Conservation (phyloP, 2,329 filamentous ascomycete species). For the Beauveria rudraprayagi region DNA sequence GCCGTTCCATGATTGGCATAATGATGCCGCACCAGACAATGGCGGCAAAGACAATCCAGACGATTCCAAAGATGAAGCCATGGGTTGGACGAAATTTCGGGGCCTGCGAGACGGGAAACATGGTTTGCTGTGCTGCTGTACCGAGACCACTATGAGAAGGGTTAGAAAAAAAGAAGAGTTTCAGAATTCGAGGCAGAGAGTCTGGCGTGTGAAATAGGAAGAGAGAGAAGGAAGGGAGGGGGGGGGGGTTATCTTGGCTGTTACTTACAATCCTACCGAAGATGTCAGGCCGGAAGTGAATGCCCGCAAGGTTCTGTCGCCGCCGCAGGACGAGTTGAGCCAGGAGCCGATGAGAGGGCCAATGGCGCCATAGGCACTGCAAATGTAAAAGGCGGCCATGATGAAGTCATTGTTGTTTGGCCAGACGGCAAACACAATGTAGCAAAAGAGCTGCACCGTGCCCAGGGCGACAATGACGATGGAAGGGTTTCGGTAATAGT, state of each 20-base stretch:
- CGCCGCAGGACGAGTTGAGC: conserved; percentile 8
- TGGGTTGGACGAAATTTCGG: conserved; percentile 1
- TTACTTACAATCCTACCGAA: conserved; percentile 11
- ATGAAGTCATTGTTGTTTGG: neutral
- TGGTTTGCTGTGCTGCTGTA: conserved; percentile 4
- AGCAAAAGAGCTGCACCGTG: conserved; percentile 4
- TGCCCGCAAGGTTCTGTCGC: conserved; percentile 5
- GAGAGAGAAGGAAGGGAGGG: too few relatives aligned
- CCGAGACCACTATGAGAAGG: neutral
- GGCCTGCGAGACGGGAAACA: conserved; percentile 5
- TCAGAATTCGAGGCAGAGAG: too few relatives aligned
- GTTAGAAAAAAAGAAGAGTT: too few relatives aligned
- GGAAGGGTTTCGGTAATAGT: conserved; percentile 1
- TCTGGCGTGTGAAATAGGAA: too few relatives aligned
- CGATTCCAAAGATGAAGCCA: conserved; percentile 5
- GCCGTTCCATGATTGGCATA: neutral
- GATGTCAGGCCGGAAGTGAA: conserved; percentile 1
- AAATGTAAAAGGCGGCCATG: conserved; percentile 5
- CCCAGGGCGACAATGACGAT: neutral
- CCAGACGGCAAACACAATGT: conserved; percentile 2
- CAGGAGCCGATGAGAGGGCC: conserved; percentile 5
- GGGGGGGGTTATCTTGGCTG: too few relatives aligned
- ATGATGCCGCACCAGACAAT: neutral
- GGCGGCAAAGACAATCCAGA: neutral
- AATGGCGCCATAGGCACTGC: conserved; percentile 2